Evolutionary conservation across 352 stramenopile species (phyloP), one percentile per base, ranked within the genome.

Genomic region (Globisporangium paddicum): DNA sequence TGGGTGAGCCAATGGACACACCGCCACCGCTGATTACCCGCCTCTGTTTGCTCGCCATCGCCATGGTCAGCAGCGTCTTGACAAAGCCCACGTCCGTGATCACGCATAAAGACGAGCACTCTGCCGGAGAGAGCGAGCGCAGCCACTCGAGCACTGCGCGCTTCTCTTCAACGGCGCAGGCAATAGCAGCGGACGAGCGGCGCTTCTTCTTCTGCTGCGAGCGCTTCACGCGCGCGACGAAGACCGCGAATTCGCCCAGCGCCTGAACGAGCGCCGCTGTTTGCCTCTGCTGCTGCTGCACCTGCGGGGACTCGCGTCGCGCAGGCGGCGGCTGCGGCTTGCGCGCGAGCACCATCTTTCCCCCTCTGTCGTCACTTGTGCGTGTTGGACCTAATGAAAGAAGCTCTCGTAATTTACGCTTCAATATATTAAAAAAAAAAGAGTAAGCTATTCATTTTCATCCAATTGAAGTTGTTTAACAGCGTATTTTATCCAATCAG

Each of bases 41-140:
- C 23, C 57, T 61, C 41, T 55, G 42, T 10, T 37, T 53, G 44
- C 45, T 58, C 28, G 47, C 49, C 62, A 82, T 78, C 30, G 64
- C 73, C 81, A 94, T 93, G 45, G 75, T 70, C 60, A 94, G 66
- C 50, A 93, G 58, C 14, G 83, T 90, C 63, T 92, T 92, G 35
- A 93, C 85, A 56, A 94, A 92, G 6, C 72, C 66, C 6, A 64
- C 71, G 45, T 94, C 81, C 18, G 81, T 75, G 23, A 90, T 68
- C 30, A 72, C 79, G 53, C 71, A 81, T 28, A 94, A 60, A 45
- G 85, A 90, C 50, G 71, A 67, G 60, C 83, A 70, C 44, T 91
- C 78, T 34, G 64, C 54, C 0, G 71, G 42, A 3, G 55, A 70
- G 5, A 89, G 55, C 8, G 55, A 51, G 13, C 54, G 67, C 9